These are phyloP conservation scores for Mycosphaerella sp. DNA, from an alignment of 2,329 filamentous ascomycete genomes.

Conservation along the genomic window DNA sequence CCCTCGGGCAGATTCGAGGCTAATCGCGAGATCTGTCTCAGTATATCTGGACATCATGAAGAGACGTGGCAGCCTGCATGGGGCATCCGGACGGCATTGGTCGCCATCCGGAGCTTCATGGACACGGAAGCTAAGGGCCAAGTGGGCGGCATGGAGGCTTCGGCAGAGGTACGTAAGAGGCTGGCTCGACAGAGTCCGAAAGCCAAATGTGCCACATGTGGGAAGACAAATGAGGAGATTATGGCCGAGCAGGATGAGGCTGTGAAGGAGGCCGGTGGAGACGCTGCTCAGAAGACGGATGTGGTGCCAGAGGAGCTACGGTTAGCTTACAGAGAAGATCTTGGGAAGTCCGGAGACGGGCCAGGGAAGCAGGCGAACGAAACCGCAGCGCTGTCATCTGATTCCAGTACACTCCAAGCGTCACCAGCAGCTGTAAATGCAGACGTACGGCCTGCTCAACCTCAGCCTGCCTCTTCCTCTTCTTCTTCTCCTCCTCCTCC, in stretches of 20 bases:
- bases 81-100: conserved; percentile 85
- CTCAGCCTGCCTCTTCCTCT: background rate
- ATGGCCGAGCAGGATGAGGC: conserved; percentile 62
- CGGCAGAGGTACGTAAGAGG: conserved; percentile 57
- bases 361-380: conserved; percentile 14
- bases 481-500: background rate
- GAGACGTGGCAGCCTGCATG: conserved; percentile 99
- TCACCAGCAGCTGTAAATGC: conserved; percentile 14
- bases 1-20: conserved; percentile 90
- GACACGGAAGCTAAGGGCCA: conserved; percentile 82
- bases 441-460: background rate
- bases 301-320: conserved; percentile 50
- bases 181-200: conserved; percentile 60
- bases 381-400: background rate
- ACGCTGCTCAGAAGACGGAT: conserved; percentile 36
- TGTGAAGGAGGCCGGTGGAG: conserved; percentile 42
- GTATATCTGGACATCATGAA: conserved; percentile 90
- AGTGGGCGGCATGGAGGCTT: conserved; percentile 78
- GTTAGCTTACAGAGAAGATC: conserved; percentile 68
- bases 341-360: conserved; percentile 38
- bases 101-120: conserved; percentile 81
- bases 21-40: conserved; percentile 93
- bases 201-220: conserved; percentile 66
- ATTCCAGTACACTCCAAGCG: background rate
- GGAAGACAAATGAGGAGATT: conserved; percentile 64